phyloP scores from a whole-genome alignment of 192 early-diverging fungal genomes.

The Linnemannia exigua region DNA sequence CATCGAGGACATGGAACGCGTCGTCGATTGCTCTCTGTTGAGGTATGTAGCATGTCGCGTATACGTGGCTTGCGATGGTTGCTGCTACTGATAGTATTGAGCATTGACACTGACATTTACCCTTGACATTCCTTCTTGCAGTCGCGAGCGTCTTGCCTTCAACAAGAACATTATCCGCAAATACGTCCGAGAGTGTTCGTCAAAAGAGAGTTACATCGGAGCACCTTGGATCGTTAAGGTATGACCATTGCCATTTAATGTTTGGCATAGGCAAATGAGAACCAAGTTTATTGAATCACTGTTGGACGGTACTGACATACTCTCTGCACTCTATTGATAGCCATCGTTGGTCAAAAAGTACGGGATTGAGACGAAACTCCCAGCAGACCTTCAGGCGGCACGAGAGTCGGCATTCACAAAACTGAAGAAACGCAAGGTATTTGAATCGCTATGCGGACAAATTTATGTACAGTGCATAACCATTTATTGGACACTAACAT shows the following conservation, averaged over 20 bases:
- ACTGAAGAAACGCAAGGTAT: constrained; percentile 56
- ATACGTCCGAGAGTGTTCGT: constrained; percentile 76
- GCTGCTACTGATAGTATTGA: neutral
- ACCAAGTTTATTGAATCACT: neutral
- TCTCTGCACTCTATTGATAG: constrained; percentile 13
- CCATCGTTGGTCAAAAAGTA: constrained; percentile 62
- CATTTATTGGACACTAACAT: neutral
- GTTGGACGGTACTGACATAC: neutral
- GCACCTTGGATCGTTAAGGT: constrained; percentile 83
- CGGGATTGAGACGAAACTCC: constrained; percentile 57
- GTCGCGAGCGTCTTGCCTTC: constrained; percentile 73
- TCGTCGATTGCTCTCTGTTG: constrained; percentile 50
- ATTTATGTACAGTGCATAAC: neutral
- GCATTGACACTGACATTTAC: neutral
- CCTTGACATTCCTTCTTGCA: constrained; percentile 8
- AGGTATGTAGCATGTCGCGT: constrained; percentile 30
- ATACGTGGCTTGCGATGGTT: neutral
- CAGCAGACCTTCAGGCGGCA: constrained; percentile 58
- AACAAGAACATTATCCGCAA: constrained; percentile 80
- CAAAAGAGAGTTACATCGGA: constrained; percentile 76
- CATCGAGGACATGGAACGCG: constrained; percentile 64
- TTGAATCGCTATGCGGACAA: neutral
- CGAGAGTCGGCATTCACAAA: constrained; percentile 56
- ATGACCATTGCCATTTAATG: neutral
- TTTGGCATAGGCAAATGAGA: neutral